Base-by-base conservation (phyloP, 2,329 filamentous ascomycete species). In the Stenocarpella maydis region DNA sequence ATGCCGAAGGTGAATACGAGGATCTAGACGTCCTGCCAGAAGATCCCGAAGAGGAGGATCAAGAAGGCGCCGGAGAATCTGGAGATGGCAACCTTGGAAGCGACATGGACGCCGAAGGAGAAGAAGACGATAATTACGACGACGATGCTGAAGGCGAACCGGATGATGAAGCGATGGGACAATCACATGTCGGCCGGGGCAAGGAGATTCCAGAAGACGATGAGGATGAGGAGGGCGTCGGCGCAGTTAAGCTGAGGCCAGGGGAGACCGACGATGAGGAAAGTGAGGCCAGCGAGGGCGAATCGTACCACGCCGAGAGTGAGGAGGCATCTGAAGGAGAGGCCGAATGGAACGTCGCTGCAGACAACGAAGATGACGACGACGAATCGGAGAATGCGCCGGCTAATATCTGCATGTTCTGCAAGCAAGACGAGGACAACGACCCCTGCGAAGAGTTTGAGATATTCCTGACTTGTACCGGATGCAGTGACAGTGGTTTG, bases 401-500 rank as follows among this genome's bases (percentile, higher is more conserved):
- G 19, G 71, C 78, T 65, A 82, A 80, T 54, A 73, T 77, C 65
- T 84, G 79, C 81, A 92, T 94, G 73, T 97, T 95, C 76, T 98
- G 95, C 81, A 90, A 90, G 68, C 87, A 93, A 78, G 90, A 92
- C 73, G 93, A 97, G 80, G 92, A 96, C 67, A 86, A 95, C 72
- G 93, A 95, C 74, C 92, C 93, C 1, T 90, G 88, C 72, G 92
- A 93, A 73, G 92, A 95, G 73, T 96, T 91, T 75, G 94, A 96
- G 79, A 85, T 91, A 69, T 94, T 91, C 78, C 83, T 98, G 71
- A 83, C 90, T 65, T 98, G 95, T 80, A 85, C 84, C 71, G 86
- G 89, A 72, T 98, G 95, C 80, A 90, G 90, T 73, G 92, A 95
- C 77, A 92, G 94, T 80, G 90, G 94, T 97, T 84, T 81, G 92